Evolutionary conservation across 805 yeast species (phyloP).

Genomic region (Saturnispora halmiae): DNA sequence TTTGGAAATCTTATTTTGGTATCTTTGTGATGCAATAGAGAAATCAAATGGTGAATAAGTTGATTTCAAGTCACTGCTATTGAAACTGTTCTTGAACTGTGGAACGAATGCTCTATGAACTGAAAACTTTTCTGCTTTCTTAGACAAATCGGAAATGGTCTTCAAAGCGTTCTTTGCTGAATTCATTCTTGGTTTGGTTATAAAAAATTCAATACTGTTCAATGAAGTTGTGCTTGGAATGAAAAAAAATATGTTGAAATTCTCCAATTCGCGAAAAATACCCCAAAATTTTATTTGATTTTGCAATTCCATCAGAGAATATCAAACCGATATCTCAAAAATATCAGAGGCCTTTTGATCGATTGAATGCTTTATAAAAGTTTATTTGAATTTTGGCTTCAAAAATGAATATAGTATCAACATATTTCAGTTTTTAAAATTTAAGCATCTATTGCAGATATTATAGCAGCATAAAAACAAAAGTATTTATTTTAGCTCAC

Average conservation of each 20-base stretch:
- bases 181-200: constrained; percentile 2
- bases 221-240: background rate
- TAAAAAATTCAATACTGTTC: background rate
- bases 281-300: too few relatives aligned
- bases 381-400: too few relatives aligned
- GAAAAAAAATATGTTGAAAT: background rate
- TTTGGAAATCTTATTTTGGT: constrained; percentile 33
- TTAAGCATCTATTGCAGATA: too few relatives aligned
- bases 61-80: constrained; percentile 22
- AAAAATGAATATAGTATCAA: too few relatives aligned
- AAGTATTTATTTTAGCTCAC: too few relatives aligned
- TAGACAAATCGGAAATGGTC: constrained; percentile 6
- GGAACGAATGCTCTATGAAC: constrained; percentile 29
- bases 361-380: too few relatives aligned
- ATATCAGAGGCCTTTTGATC: too few relatives aligned
- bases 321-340: too few relatives aligned
- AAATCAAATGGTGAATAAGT: constrained; percentile 81
- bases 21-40: constrained; percentile 46
- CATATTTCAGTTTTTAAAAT: too few relatives aligned
- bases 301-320: too few relatives aligned
- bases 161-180: constrained; percentile 8
- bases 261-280: too few relatives aligned
- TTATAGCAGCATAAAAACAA: too few relatives aligned
- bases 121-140: constrained; percentile 9
- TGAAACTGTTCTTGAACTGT: constrained; percentile 29